phyloP scores from a whole-genome alignment of 805 yeast genomes.

The Hemisphaericaspora nanyangensis region DNA sequence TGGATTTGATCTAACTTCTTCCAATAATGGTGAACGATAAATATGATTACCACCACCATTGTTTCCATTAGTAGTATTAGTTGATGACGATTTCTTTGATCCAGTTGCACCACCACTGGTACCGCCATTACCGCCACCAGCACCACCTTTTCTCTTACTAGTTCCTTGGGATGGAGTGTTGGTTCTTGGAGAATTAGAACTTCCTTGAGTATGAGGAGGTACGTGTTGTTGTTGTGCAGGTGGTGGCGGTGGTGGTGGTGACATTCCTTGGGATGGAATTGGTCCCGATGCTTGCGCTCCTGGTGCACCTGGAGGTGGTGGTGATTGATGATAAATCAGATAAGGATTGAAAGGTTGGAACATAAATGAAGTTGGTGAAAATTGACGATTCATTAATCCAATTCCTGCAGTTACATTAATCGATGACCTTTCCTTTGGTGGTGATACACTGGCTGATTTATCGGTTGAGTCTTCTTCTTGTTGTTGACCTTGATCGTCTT shows the following conservation, averaged over 20 bases:
- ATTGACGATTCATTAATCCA: conserved; percentile 34
- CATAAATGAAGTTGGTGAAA: conserved; percentile 39
- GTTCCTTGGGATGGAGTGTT: neutral
- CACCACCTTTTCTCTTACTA: conserved; percentile 1
- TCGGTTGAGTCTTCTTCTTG: conserved; percentile 5
- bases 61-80: conserved; percentile 22
- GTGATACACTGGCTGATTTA: neutral
- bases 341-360: conserved; percentile 51
- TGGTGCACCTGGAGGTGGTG: conserved; percentile 11
- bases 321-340: conserved; percentile 31
- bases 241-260: conserved; percentile 11
- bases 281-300: neutral
- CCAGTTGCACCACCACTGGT: conserved; percentile 1
- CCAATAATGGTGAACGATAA: conserved; percentile 74
- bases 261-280: conserved; percentile 10
- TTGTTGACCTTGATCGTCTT: conserved; percentile 7
- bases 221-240: conserved; percentile 10
- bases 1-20: conserved; percentile 71
- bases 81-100: conserved; percentile 7
- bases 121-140: neutral
- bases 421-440: neutral
- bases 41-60: conserved; percentile 42
- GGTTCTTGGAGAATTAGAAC: neutral
- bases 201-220: neutral
- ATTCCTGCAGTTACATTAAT: conserved; percentile 18